Evolutionary conservation across 148 eudicot genomes (phyloP), one percentile per base, ranked within the genome.

Genomic region (Chenopodium berlandieri): DNA sequence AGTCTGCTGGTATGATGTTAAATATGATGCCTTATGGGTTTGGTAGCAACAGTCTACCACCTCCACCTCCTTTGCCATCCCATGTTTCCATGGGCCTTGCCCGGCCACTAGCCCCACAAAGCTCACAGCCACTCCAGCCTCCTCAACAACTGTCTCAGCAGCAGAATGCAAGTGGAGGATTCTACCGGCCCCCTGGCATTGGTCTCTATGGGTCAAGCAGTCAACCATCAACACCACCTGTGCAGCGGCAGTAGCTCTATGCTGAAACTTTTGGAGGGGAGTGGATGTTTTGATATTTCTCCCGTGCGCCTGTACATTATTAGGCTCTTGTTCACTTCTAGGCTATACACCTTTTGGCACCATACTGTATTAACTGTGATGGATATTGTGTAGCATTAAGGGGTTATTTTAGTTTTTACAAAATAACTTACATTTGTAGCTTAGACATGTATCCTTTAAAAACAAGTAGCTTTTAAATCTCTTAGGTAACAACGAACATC

Each of bases 221-320:
- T 86, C 98, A 91, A 81, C 89, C 94, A 44, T 70, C 91, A 25
- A 86, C 92, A 30, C 92, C 97, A 5, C 92, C 98, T 7, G 89
- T 90, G 71, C 92, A 90, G 52, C 88, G 93, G 76, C 97, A 91
- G 86, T 95, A 82, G 70, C 27, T 81, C 37, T 27, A 54, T 82
- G 79, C 44, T 60, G 79, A 27, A 82, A 80, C 22, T 37, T 32
- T 17, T 17, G 27, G 16, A 37, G 71, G 75, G 72, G 56, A 10
- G 11, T 25, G 46, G 20, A 34, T 6, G 17, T 25, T 46, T 66
- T 72, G 66, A 47, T 50, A 58, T 54, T 76, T 75, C 69, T 75
- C 30, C 78, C 9, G 20, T 71, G 75, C 62, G 54, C 69, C 83
- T 84, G 86, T 84, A 84, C 86, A 84, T 84, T 84, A 31, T 71